Percentiles rank a stretch among this genome's conserved stretches.
phyloP scores from a whole-genome alignment of 345 rosid species.

The Rhizophora mangle region DNA sequence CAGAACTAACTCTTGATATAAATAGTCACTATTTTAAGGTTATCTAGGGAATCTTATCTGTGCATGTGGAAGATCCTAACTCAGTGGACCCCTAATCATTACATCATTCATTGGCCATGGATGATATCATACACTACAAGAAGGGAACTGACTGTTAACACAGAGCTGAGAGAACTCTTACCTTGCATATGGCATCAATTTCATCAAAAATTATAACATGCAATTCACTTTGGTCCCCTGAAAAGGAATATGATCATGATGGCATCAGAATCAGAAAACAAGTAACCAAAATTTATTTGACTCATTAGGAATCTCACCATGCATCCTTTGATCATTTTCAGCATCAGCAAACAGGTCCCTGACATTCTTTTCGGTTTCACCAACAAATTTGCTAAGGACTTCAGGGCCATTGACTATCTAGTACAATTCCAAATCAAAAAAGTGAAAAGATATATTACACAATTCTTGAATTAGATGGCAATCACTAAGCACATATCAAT shows the following conservation, averaged over 20 bases:
- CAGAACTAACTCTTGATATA: too few relatives aligned
- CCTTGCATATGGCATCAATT: constrained; percentile 99
- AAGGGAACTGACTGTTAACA: background rate
- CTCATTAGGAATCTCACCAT: constrained; percentile 44
- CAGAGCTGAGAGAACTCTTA: constrained; percentile 24
- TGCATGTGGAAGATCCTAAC: too few relatives aligned
- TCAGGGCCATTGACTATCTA: constrained; percentile 98
- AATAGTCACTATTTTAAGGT: too few relatives aligned
- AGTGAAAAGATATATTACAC: background rate
- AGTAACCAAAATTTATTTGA: background rate
- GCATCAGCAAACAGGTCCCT: constrained; percentile 98
- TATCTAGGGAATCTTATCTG: too few relatives aligned
- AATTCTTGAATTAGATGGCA: background rate
- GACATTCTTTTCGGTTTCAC: constrained; percentile 96
- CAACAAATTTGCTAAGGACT: constrained; percentile 96
- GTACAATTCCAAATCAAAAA: constrained; percentile 24
- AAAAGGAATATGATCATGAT: constrained; percentile 17
- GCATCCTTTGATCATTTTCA: constrained; percentile 83
- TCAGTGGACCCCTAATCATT: too few relatives aligned
- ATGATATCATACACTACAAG: background rate
- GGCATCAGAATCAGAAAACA: constrained; percentile 10
- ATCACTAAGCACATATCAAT: background rate
- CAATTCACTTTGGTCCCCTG: constrained; percentile 94
- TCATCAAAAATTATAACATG: constrained; percentile 98
- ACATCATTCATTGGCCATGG: too few relatives aligned